These are phyloP conservation scores for Hypoxylon fragiforme DNA, from an alignment of 495 filamentous ascomycete species.

Conservation along the genomic window DNA sequence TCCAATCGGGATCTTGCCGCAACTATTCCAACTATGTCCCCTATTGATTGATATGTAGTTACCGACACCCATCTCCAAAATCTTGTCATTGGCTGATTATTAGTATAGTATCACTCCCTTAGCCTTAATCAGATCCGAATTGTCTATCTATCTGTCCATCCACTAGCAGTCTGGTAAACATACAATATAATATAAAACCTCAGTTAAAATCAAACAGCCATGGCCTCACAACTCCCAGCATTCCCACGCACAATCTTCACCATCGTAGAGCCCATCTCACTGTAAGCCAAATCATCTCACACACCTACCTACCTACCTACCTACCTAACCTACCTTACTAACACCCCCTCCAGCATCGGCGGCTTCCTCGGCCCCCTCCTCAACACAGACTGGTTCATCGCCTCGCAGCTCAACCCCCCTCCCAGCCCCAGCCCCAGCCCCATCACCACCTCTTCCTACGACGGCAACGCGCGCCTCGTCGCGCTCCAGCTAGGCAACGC, in stretches of 20 bases:
- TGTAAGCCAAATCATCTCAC: slow-evolving; percentile 49
- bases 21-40: too few species aligned
- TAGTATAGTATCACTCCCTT: too few species aligned
- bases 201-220: slow-evolving; percentile 19
- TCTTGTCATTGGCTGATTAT: too few species aligned
- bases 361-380: slow-evolving; percentile 61
- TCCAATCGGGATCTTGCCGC: slow-evolving; percentile 25
- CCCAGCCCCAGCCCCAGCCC: neutral
- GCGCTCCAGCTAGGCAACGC: slow-evolving; percentile 64
- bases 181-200: neutral
- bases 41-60: too few species aligned
- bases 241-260: slow-evolving; percentile 60
- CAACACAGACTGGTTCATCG: slow-evolving; percentile 60
- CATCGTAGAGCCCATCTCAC: slow-evolving; percentile 67
- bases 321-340: too few species aligned
- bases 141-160: too few species aligned
- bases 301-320: neutral
- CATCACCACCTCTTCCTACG: slow-evolving; percentile 22
- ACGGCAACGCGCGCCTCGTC: slow-evolving; percentile 42
- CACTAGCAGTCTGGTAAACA: too few species aligned
- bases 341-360: slow-evolving; percentile 56
- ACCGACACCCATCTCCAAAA: too few species aligned
- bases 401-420: slow-evolving; percentile 57
- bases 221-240: slow-evolving; percentile 56
- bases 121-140: too few species aligned